Evolutionary conservation across 352 stramenopile species (phyloP).

Genomic region (Globisporangium megalacanthum): DNA sequence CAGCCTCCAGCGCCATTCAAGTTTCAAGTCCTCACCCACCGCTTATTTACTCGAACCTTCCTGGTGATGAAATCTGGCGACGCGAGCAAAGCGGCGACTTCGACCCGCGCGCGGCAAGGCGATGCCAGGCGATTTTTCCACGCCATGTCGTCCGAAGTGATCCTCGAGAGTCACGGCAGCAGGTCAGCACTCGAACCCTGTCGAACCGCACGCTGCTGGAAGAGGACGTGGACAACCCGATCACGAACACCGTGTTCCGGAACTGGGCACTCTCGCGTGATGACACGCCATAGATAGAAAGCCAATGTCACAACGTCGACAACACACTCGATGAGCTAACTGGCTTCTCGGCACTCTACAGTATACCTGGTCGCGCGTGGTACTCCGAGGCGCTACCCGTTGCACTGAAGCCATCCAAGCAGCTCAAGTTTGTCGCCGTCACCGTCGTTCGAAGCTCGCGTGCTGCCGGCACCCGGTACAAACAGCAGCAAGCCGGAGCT

Average conservation of each 20-base stretch:
- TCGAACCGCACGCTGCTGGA: slow-evolving; percentile 5
- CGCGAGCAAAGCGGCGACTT: no score
- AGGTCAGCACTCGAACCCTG: no score
- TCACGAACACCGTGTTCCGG: slow-evolving; percentile 3
- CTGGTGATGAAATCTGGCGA: no score
- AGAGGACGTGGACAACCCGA: neutral
- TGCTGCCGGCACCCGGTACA: neutral
- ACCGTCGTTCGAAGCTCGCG: neutral
- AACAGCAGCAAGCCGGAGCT: neutral
- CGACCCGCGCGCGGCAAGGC: no score
- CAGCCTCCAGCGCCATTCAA: no score
- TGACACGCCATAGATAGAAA: neutral
- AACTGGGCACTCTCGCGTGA: neutral
- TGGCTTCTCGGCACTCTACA: neutral
- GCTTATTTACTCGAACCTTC: no score
- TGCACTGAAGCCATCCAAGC: neutral
- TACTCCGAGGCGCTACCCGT: neutral
- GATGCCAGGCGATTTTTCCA: no score
- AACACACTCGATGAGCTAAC: neutral
- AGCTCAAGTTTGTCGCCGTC: neutral
- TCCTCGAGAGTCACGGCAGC: no score
- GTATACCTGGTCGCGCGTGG: slow-evolving; percentile 1
- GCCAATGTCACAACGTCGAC: no score
- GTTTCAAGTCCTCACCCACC: no score
- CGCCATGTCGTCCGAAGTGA: no score